Conservation (phyloP, 352 stramenopile species). For the Phytophthora sansomeana region DNA sequence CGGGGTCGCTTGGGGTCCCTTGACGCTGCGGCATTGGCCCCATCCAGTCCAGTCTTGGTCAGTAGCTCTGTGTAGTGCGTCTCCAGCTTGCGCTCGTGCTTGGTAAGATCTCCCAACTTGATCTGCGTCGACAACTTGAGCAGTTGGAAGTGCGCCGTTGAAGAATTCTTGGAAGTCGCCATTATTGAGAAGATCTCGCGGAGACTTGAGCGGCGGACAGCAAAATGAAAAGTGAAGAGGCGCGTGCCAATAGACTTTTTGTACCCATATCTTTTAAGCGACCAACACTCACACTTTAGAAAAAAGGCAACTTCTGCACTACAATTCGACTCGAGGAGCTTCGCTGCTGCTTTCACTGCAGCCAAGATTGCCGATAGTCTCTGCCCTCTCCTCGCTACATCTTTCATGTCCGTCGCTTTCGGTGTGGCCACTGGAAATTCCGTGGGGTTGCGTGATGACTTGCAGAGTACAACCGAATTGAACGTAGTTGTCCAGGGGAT, state of each 20-base stretch:
- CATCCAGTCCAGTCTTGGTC: slow-evolving; percentile 6
- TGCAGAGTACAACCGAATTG: not conserved
- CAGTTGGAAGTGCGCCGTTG: slow-evolving; percentile 47
- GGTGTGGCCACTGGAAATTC: not conserved
- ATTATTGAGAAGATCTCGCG: slow-evolving; percentile 7
- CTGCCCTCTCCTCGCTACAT: not conserved
- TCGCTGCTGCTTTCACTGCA: not conserved
- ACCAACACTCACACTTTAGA: slow-evolving; percentile 11
- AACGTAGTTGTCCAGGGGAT: not conserved
- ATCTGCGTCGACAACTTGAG: slow-evolving; percentile 56
- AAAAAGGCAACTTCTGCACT: slow-evolving; percentile 7
- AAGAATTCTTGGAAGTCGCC: slow-evolving; percentile 16
- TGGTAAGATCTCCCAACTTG: slow-evolving; percentile 57
- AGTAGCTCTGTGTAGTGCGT: slow-evolving; percentile 47
- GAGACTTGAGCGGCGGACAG: slow-evolving; percentile 1
- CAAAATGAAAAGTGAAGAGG: slow-evolving; percentile 14
- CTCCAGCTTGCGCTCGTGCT: slow-evolving; percentile 53
- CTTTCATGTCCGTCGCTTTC: not conserved
- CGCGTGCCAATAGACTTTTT: not conserved
- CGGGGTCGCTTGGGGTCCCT: slow-evolving; percentile 8
- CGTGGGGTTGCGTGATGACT: not conserved
- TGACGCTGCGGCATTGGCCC: not conserved
- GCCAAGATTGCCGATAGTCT: no score
- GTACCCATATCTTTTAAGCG: not conserved
- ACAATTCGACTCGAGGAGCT: no score